Evolutionary conservation across 2,329 filamentous ascomycete genomes (phyloP).

Genomic region (Penicillium nordicum): DNA sequence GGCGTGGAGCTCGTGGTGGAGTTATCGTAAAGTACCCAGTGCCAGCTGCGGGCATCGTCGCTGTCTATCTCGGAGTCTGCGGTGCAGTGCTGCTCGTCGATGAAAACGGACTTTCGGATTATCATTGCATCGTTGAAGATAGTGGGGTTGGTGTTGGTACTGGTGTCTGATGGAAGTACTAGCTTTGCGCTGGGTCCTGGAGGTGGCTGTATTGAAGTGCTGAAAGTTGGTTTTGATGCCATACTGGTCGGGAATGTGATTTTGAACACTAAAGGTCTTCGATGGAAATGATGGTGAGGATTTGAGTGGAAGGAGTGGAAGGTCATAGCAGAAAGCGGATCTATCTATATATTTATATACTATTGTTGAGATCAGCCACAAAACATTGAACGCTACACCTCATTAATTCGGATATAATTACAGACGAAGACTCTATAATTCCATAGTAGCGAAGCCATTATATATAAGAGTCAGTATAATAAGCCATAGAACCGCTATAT

Average conservation of each 20-base stretch:
- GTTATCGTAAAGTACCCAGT: constrained; percentile 82
- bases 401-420: not conserved
- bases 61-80: constrained; percentile 72
- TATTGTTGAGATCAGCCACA: not conserved
- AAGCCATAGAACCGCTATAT: too few relatives aligned
- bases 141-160: constrained; percentile 39
- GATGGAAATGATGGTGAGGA: not conserved
- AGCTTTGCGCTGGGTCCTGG: constrained; percentile 19
- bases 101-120: constrained; percentile 56
- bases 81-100: constrained; percentile 55
- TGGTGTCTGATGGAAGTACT: constrained; percentile 23
- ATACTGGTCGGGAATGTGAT: constrained; percentile 1
- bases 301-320: not conserved
- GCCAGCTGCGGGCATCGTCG: constrained; percentile 75
- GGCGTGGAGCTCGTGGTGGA: constrained; percentile 47
- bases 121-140: constrained; percentile 60
- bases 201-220: constrained; percentile 25
- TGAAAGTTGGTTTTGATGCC: constrained; percentile 1
- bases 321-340: not conserved
- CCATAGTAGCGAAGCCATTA: not conserved
- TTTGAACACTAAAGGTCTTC: not conserved
- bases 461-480: not conserved
- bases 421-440: too few relatives aligned
- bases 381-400: not conserved
- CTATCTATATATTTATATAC: not conserved